Percentiles rank a stretch among this genome's conserved stretches.
Conservation (phyloP, 768 basidiomycete species). For the Lactarius sanguifluus region DNA sequence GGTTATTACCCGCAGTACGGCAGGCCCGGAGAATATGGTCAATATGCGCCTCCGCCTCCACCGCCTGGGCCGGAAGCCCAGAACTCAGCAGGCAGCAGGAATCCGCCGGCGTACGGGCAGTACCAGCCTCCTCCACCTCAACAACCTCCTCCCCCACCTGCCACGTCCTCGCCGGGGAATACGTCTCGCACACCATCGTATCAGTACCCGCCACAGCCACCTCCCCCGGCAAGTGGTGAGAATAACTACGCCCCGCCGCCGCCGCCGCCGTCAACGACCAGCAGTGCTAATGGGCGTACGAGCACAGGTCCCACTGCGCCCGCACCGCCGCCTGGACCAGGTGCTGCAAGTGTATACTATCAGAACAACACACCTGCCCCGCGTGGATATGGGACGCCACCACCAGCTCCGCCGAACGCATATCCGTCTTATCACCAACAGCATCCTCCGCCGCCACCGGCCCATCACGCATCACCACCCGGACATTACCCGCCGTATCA, state of each 20-base stretch:
- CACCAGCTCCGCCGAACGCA: slow-evolving; percentile 18
- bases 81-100: slow-evolving; percentile 12
- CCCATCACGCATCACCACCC: slow-evolving; percentile 19
- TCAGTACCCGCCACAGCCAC: slow-evolving; percentile 19
- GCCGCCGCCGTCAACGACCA: slow-evolving; percentile 3
- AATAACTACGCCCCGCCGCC: slow-evolving; percentile 13
- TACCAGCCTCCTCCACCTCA: slow-evolving; percentile 22
- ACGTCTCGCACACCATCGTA: slow-evolving; percentile 23
- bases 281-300: slow-evolving; percentile 18
- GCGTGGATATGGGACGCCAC: slow-evolving; percentile 21
- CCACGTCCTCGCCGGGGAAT: slow-evolving; percentile 22
- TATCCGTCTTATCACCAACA: slow-evolving; percentile 20
- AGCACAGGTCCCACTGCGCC: slow-evolving; percentile 21
- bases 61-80: slow-evolving; percentile 21
- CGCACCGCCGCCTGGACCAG: slow-evolving; percentile 15
- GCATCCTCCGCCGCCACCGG: slow-evolving; percentile 21
- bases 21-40: slow-evolving; percentile 22
- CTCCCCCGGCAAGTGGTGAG: slow-evolving; percentile 14
- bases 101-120: slow-evolving; percentile 24
- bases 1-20: slow-evolving; percentile 21
- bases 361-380: slow-evolving; percentile 16
- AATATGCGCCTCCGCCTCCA: slow-evolving; percentile 22
- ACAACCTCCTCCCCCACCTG: slow-evolving; percentile 22
- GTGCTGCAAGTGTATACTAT: slow-evolving; percentile 26
- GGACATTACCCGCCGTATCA: slow-evolving; percentile 25